A percentile compares a stretch with the other conserved stretches of the same genome.
These are phyloP conservation scores for Pterulicium gracile DNA, from an alignment of 1,284 basidiomycete species.

Conservation along the genomic window DNA sequence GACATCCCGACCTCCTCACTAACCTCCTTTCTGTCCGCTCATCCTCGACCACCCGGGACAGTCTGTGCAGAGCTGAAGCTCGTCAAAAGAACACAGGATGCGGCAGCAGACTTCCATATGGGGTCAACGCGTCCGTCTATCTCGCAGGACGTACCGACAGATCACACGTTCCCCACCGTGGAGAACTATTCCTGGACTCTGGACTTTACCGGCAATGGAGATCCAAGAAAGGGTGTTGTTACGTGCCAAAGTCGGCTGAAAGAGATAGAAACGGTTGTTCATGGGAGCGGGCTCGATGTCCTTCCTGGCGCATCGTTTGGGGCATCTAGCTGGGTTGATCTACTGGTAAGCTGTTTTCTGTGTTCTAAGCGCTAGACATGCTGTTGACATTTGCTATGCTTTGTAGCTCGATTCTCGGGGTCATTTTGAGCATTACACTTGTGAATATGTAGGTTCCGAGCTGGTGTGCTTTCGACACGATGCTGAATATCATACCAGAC, in stretches of 20 bases:
- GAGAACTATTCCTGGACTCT: slow-evolving; percentile 46
- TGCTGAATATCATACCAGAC: slow-evolving; percentile 24
- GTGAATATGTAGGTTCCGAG: slow-evolving; percentile 29
- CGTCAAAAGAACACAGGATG: background rate
- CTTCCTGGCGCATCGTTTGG: slow-evolving; percentile 42
- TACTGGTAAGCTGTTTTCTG: slow-evolving; percentile 36
- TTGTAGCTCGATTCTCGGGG: slow-evolving; percentile 40
- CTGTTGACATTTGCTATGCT: too few species aligned
- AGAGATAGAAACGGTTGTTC: slow-evolving; percentile 51
- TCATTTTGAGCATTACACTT: slow-evolving; percentile 39
- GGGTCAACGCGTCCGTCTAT: background rate
- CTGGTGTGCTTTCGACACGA: background rate
- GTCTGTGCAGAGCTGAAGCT: background rate
- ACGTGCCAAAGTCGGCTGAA: slow-evolving; percentile 62
- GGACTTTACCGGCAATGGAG: slow-evolving; percentile 42
- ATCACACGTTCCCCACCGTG: slow-evolving; percentile 39
- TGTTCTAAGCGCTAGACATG: slow-evolving; percentile 3
- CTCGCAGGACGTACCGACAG: slow-evolving; percentile 20
- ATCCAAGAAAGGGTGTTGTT: slow-evolving; percentile 48
- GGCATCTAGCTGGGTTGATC: slow-evolving; percentile 57
- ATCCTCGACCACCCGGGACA: slow-evolving; percentile 4
- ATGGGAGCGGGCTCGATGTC: slow-evolving; percentile 32
- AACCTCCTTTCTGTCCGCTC: slow-evolving; percentile 30
- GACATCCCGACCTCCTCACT: slow-evolving; percentile 45
- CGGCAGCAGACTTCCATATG: background rate